A percentile compares a stretch with the other conserved stretches of the same genome.
phyloP scores from a whole-genome alignment of 2,329 filamentous ascomycete genomes.

The Monosporascus sp. region DNA sequence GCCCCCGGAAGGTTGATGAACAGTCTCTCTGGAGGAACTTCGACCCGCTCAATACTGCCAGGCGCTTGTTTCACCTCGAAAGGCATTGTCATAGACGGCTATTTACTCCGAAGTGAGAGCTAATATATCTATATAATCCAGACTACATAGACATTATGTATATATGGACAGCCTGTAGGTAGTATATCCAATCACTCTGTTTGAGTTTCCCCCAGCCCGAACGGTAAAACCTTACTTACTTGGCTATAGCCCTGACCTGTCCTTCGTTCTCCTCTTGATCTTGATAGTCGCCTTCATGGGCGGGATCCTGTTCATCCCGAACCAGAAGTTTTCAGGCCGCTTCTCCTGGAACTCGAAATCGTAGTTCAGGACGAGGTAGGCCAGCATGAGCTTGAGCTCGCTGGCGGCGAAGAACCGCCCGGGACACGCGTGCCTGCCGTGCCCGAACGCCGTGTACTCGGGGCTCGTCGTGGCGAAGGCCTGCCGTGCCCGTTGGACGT shows the following conservation, averaged over 20 bases:
- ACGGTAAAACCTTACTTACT: too few species aligned
- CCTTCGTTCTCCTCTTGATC: constrained; percentile 14
- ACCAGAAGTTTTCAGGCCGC: constrained; percentile 27
- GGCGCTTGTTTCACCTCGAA: too few species aligned
- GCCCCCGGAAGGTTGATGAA: too few species aligned
- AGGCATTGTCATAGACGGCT: too few species aligned
- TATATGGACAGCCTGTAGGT: neutral
- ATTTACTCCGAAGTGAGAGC: too few species aligned
- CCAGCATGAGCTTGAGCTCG: constrained; percentile 29
- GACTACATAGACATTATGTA: neutral
- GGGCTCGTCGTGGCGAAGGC: constrained; percentile 25
- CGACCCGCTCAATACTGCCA: too few species aligned
- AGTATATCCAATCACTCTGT: too few species aligned
- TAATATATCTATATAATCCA: too few species aligned
- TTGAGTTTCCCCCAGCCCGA: too few species aligned
- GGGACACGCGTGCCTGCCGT: constrained; percentile 33
- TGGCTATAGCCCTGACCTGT: neutral
- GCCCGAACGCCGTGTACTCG: constrained; percentile 30
- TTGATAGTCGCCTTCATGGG: constrained; percentile 23
- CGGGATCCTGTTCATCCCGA: constrained; percentile 21
- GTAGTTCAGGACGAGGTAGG: constrained; percentile 19
- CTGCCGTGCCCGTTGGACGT: constrained; percentile 14
- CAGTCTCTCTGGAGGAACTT: too few species aligned
- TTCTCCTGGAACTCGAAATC: constrained; percentile 18
- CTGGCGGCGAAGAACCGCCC: constrained; percentile 33